Base-by-base conservation (phyloP, 345 rosid genomes). In the Camelina neglecta region DNA sequence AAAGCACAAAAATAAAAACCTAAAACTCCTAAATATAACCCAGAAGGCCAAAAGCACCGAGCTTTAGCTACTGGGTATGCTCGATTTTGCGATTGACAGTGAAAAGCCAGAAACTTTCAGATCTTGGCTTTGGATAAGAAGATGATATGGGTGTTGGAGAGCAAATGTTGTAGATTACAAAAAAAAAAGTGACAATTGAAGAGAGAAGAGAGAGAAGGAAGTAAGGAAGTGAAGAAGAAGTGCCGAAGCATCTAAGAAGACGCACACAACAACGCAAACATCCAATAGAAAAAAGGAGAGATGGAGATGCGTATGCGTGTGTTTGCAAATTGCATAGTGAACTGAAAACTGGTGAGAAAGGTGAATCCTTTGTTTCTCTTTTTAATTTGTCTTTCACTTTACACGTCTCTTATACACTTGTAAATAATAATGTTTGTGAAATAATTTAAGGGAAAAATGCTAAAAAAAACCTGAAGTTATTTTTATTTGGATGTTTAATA, bases 51-150 rank as follows among this genome's bases (percentile, higher is more conserved):
- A 66, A 65, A 42, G 31, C 31, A 1, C 7, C 11, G 36, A 36
- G 12, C 48, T 67, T 67, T 67, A 11, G 51, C 72, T 53, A 20
- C 61, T 53, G 61, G 72, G 72, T 67, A 21, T 7, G 54, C 61
- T 67, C 23, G 11, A 67, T 39, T 51, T 31, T 33, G 21, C 49
- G 35, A 50, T 21, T 51, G 1, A 21, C 49, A 13, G 21, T 35
- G 18, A 39, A 53, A 51, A 38, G 35, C 12, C 18, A 15, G 12
- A 67, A 68, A 8, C 61, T 68, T 68, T 68, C 61, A 68, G 72
- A 68, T 68, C 72, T 41, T 13, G 3, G 4, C 45, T 61, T 23
- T 18, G 36, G 39, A 13, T 24, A 42, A 26, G 21, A 21, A 24
- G 21, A 20, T 38, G 68, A 62, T 11, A 41, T 49, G 18, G 11